Conservation (phyloP, 768 basidiomycete genomes). For the Boletus sp. region DNA sequence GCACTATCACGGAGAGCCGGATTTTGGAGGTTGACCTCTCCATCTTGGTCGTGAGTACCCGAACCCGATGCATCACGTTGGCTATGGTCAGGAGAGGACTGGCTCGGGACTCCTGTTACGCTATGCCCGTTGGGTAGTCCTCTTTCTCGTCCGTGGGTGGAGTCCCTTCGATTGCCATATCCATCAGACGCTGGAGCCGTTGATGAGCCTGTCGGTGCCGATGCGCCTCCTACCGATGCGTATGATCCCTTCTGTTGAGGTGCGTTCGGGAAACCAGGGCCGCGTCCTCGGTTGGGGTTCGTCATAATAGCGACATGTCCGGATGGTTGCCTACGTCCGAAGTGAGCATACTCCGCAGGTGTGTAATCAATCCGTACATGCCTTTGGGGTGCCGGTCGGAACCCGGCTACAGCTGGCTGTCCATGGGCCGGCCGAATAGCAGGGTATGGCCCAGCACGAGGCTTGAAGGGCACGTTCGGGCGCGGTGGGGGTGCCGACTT, state of each 20-base stretch:
- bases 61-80: not conserved
- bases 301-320: slow-evolving; percentile 68
- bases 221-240: slow-evolving; percentile 4
- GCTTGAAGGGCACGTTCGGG: slow-evolving; percentile 56
- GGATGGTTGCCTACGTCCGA: slow-evolving; percentile 30
- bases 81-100: not conserved
- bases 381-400: slow-evolving; percentile 52
- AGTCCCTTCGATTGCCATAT: slow-evolving; percentile 1
- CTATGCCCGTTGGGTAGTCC: slow-evolving; percentile 9
- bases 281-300: slow-evolving; percentile 61
- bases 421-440: slow-evolving; percentile 54
- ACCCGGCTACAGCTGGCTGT: slow-evolving; percentile 57
- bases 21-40: not conserved
- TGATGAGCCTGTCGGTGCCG: not conserved
- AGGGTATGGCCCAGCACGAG: slow-evolving; percentile 66
- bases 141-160: slow-evolving; percentile 6
- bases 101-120: not conserved
- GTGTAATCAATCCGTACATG: not conserved
- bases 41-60: not conserved
- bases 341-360: not conserved
- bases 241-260: slow-evolving; percentile 8
- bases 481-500: slow-evolving; percentile 49
- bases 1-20: slow-evolving; percentile 23
- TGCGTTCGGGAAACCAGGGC: slow-evolving; percentile 16
- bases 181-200: slow-evolving; percentile 1